These are phyloP conservation scores for Penicillium paxilli DNA, from an alignment of 495 filamentous ascomycete genomes.

Conservation along the genomic window DNA sequence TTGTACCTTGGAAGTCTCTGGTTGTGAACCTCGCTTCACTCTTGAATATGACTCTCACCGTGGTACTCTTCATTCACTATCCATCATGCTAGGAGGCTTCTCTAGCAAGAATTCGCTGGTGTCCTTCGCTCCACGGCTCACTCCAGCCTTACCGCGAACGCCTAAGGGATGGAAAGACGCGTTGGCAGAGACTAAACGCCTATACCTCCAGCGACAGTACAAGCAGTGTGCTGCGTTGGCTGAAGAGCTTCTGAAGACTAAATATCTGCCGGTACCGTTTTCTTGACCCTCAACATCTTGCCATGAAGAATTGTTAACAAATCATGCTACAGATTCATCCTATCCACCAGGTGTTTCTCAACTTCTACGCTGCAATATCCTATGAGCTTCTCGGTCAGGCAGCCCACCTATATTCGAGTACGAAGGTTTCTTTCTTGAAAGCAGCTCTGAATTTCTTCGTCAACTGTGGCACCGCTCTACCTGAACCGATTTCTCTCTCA, in stretches of 20 bases:
- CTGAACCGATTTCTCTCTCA: slow-evolving; percentile 10
- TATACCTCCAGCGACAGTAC: slow-evolving; percentile 43
- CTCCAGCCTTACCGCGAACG: slow-evolving; percentile 13
- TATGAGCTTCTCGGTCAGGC: slow-evolving; percentile 42
- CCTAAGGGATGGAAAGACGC: slow-evolving; percentile 33
- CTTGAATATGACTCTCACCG: no score
- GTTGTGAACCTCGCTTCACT: no score
- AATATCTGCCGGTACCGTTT: slow-evolving; percentile 32
- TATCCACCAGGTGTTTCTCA: slow-evolving; percentile 39
- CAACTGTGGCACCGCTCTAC: slow-evolving; percentile 23
- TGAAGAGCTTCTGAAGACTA: slow-evolving; percentile 26
- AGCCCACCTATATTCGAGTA: slow-evolving; percentile 42
- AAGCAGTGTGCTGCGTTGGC: slow-evolving; percentile 45
- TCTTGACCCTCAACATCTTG: background rate
- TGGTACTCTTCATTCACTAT: background rate
- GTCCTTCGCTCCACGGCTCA: slow-evolving; percentile 18
- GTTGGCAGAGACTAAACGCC: slow-evolving; percentile 33
- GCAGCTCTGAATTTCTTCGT: slow-evolving; percentile 33
- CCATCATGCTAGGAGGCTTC: slow-evolving; percentile 20
- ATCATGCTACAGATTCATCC: slow-evolving; percentile 33
- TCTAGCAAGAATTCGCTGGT: slow-evolving; percentile 14
- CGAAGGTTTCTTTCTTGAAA: slow-evolving; percentile 37
- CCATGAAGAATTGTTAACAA: background rate
- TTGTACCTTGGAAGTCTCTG: no score
- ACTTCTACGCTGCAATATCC: slow-evolving; percentile 47